These are phyloP conservation scores for Exophiala sideris DNA, from an alignment of 2,329 filamentous ascomycete genomes.

Conservation along the genomic window DNA sequence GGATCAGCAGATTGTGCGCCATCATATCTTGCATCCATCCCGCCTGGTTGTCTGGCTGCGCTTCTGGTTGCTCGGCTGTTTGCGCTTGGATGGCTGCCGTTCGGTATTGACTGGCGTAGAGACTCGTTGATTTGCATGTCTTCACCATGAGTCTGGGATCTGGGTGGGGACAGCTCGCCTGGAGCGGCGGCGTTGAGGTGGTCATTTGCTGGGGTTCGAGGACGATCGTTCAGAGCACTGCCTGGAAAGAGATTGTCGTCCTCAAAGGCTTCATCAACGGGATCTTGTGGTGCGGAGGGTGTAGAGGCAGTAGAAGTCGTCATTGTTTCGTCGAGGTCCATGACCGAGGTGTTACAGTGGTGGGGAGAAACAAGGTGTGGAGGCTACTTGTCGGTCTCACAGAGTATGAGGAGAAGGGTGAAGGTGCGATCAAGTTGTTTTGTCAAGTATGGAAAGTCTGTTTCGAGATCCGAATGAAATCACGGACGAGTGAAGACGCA, in stretches of 20 bases:
- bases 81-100: slow-evolving; percentile 6
- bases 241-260: slow-evolving; percentile 11
- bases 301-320: slow-evolving; percentile 26
- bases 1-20: too few relatives aligned
- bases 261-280: slow-evolving; percentile 6
- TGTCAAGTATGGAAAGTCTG: too few relatives aligned
- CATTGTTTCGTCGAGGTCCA: slow-evolving; percentile 29
- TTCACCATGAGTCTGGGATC: slow-evolving; percentile 20
- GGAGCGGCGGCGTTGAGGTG: slow-evolving; percentile 30
- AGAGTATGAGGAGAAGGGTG: neutral
- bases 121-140: neutral
- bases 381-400: too few relatives aligned
- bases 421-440: neutral
- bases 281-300: slow-evolving; percentile 13
- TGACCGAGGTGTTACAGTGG: slow-evolving; percentile 1
- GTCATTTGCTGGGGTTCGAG: slow-evolving; percentile 27
- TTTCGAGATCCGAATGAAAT: too few relatives aligned
- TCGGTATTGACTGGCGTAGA: neutral
- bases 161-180: slow-evolving; percentile 29
- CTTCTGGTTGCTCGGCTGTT: slow-evolving; percentile 15
- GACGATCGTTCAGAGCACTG: slow-evolving; percentile 4
- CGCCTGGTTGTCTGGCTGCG: slow-evolving; percentile 1
- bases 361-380: neutral
- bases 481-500: too few relatives aligned
- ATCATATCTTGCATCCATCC: neutral